Percentiles rank a stretch among this genome's conserved stretches.
phyloP scores from a whole-genome alignment of 2,329 filamentous ascomycete genomes.

The Harringtonia aguacate region DNA sequence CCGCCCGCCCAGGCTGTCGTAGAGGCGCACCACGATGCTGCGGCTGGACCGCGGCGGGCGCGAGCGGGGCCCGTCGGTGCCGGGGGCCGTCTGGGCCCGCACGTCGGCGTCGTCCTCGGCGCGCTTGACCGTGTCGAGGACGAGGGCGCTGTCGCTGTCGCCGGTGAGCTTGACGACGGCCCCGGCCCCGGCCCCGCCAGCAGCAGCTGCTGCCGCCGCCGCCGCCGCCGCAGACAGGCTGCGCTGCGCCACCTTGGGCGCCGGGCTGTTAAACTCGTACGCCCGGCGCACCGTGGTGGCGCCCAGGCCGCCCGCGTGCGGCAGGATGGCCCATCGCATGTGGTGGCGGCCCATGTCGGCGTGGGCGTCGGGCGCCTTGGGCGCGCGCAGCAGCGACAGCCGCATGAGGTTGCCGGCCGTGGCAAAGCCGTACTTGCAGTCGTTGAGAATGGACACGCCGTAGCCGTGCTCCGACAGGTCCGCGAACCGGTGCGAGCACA shows the following conservation, averaged over 20 bases:
- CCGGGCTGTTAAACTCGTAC: constrained; percentile 56
- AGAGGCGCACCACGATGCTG: constrained; percentile 76
- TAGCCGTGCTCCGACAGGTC: constrained; percentile 60
- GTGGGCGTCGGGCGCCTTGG: constrained; percentile 58
- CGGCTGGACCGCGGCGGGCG: constrained; percentile 57
- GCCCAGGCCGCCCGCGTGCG: constrained; percentile 46
- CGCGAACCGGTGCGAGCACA: constrained; percentile 65
- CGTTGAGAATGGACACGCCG: constrained; percentile 58
- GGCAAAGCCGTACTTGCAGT: constrained; percentile 61
- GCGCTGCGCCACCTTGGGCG: constrained; percentile 22
- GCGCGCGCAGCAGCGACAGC: constrained; percentile 50
- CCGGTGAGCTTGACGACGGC: constrained; percentile 50
- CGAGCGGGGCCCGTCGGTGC: constrained; percentile 12
- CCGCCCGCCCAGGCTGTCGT: constrained; percentile 79
- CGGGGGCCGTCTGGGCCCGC: constrained; percentile 36
- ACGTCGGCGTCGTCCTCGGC: constrained; percentile 81
- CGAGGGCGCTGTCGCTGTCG: constrained; percentile 44
- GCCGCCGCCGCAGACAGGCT: background rate
- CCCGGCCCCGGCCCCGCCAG: constrained; percentile 23
- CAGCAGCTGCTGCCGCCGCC: constrained; percentile 4
- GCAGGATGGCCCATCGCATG: constrained; percentile 57
- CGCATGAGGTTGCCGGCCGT: constrained; percentile 58
- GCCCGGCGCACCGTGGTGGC: constrained; percentile 49
- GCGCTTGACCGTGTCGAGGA: constrained; percentile 86
- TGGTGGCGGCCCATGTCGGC: constrained; percentile 58